Base-by-base conservation (phyloP, 2,329 filamentous ascomycete species). In the Sporothrix luriei region DNA sequence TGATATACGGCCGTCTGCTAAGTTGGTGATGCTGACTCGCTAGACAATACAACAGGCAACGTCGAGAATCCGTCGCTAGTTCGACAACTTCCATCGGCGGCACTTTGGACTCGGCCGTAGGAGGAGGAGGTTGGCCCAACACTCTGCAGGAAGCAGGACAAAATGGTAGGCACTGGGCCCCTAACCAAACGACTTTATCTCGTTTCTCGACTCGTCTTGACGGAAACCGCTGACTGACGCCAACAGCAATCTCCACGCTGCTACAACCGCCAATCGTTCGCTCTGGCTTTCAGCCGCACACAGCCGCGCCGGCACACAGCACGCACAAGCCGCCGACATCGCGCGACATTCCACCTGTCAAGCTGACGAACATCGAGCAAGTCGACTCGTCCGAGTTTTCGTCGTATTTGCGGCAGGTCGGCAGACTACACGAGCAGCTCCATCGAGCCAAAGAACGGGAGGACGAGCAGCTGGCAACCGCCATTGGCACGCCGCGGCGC, bases 321-420 rank as follows among this genome's bases (percentile, higher is more conserved):
- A 84, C 89, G 16, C 92, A 95, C 76, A 94, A 90, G 74, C 90
- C 92, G 16, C 94, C 94, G 0, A 96, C 93, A 0, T 85, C 91
- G 21, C 88, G 88, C 78, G 94, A 99, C 77, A 99, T 99, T 49
- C 94, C 94, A 0, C 94, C 94, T 0, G 95, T 99, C 0, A 90
- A 93, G 0, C 83, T 99, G 71, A 94, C 93, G 9, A 97, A 97
- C 75, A 92, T 98, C 59, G 87, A 90, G 13, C 91, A 91, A 75
- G 85, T 98, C 74, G 92, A 97, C 51, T 80, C 88, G 0, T 87
- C 90, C 72, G 90, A 91, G 69, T 99, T 99, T 78, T 89, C 89
- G 68, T 84, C 91, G 10, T 99, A 99, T 76, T 82, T 98, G 7
- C 85, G 88, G 3, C 92, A 97, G 78, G 91, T 98, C 48, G 93